phyloP scores from a whole-genome alignment of 2,329 filamentous ascomycete species.

The Microascus cirrosus region DNA sequence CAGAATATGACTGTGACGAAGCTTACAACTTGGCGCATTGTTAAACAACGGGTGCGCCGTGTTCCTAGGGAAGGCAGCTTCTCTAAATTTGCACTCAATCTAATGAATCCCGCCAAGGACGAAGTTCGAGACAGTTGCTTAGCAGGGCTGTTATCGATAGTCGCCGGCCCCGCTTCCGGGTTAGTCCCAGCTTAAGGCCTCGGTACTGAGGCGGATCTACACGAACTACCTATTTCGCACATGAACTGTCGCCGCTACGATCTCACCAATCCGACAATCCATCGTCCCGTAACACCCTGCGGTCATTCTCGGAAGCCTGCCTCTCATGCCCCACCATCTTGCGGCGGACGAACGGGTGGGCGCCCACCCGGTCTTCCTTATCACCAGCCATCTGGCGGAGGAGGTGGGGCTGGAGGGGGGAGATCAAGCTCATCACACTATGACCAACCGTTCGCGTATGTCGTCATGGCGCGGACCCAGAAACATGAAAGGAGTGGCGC shows the following conservation, averaged over 20 bases:
- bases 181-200: neutral
- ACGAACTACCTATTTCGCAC: neutral
- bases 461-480: constrained; percentile 1
- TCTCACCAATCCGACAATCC: neutral
- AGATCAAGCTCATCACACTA: neutral
- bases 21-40: too few species aligned
- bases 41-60: too few species aligned
- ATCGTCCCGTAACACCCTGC: neutral
- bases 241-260: neutral
- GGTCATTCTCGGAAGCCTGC: neutral
- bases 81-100: neutral
- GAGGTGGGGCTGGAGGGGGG: neutral
- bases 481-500: neutral
- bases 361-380: neutral
- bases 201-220: neutral
- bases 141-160: neutral
- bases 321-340: neutral
- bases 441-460: constrained; percentile 1
- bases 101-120: neutral
- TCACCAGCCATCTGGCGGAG: neutral
- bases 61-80: too few species aligned
- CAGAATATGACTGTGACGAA: too few species aligned
- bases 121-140: neutral
- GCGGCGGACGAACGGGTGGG: neutral
- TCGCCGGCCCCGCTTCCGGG: neutral